phyloP scores from a whole-genome alignment of 2,329 filamentous ascomycete genomes.

The Setomelanomma holmii region DNA sequence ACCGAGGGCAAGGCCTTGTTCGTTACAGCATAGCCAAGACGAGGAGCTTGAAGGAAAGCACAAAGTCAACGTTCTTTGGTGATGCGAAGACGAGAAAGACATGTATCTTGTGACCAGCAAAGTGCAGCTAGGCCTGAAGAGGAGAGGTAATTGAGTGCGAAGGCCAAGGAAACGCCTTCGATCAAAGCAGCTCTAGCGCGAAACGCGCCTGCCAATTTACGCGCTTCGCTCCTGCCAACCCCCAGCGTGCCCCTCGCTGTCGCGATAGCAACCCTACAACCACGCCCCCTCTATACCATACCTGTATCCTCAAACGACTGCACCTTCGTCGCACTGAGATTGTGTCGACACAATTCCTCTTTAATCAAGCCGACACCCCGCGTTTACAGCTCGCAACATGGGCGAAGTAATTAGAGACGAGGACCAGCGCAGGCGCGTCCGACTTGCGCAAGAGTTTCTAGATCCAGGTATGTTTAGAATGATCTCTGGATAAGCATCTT shows the following conservation, averaged over 20 bases:
- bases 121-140: conserved; percentile 24
- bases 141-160: conserved; percentile 20
- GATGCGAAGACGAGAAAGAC: too few species aligned
- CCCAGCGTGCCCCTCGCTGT: conserved; percentile 26
- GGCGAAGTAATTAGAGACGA: conserved; percentile 72
- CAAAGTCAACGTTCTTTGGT: too few species aligned
- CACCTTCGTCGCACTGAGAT: too few species aligned
- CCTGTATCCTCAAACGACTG: too few species aligned
- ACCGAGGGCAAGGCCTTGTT: too few species aligned
- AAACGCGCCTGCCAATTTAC: conserved; percentile 23
- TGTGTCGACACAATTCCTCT: too few species aligned
- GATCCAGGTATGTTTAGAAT: conserved; percentile 75
- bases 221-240: conserved; percentile 20
- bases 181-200: conserved; percentile 19
- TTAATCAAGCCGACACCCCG: too few species aligned
- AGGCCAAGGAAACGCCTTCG: conserved; percentile 19
- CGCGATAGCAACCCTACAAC: conserved; percentile 13
- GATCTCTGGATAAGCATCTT: background rate
- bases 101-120: background rate
- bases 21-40: too few species aligned
- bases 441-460: conserved; percentile 88
- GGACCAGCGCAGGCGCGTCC: conserved; percentile 81
- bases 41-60: too few species aligned
- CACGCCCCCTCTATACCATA: conserved; percentile 9
- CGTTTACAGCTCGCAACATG: conserved; percentile 26